Conservation (phyloP, 2,329 filamentous ascomycete genomes). For the Fusarium metavorans region DNA sequence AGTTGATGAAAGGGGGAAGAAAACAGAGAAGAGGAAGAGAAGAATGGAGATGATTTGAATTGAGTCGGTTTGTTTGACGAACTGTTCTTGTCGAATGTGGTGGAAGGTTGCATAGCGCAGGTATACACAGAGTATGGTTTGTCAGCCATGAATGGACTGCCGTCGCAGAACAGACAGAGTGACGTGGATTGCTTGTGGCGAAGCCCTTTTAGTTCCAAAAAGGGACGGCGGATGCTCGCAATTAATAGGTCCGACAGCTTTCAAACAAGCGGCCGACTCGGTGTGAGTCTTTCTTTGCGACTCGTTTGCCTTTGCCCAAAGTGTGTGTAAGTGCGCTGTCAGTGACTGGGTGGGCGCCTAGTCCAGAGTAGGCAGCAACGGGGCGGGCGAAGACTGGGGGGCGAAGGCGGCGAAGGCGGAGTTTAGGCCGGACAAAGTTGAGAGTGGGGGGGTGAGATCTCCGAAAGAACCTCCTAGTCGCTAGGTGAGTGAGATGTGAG, state of each 20-base stretch:
- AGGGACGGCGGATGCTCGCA: slow-evolving; percentile 30
- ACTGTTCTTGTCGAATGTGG: slow-evolving; percentile 46
- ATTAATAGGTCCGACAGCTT: slow-evolving; percentile 33
- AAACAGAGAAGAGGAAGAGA: slow-evolving; percentile 21
- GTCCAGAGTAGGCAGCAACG: slow-evolving; percentile 43
- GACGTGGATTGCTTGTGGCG: slow-evolving; percentile 42
- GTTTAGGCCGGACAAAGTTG: slow-evolving; percentile 27
- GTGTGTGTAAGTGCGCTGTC: slow-evolving; percentile 40
- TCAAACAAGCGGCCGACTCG: slow-evolving; percentile 32
- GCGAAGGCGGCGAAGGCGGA: slow-evolving; percentile 34
- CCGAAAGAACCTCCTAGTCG: slow-evolving; percentile 12
- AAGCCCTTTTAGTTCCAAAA: slow-evolving; percentile 36
- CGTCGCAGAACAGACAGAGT: slow-evolving; percentile 35
- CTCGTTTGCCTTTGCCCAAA: slow-evolving; percentile 39
- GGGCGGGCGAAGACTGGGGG: slow-evolving; percentile 34
- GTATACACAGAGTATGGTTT: slow-evolving; percentile 46
- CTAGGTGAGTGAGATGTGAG: slow-evolving; percentile 22
- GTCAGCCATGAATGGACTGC: slow-evolving; percentile 48
- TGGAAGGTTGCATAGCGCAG: slow-evolving; percentile 46
- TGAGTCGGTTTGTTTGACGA: slow-evolving; percentile 32
- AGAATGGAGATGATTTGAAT: slow-evolving; percentile 30
- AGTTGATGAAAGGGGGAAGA: slow-evolving; percentile 22
- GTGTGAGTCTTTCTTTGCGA: slow-evolving; percentile 38
- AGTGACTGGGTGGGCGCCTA: slow-evolving; percentile 40
- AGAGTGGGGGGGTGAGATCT: slow-evolving; percentile 28